These are phyloP conservation scores for Trichoderma sp. DNA, from an alignment of 2,329 filamentous ascomycete species.

Conservation along the genomic window DNA sequence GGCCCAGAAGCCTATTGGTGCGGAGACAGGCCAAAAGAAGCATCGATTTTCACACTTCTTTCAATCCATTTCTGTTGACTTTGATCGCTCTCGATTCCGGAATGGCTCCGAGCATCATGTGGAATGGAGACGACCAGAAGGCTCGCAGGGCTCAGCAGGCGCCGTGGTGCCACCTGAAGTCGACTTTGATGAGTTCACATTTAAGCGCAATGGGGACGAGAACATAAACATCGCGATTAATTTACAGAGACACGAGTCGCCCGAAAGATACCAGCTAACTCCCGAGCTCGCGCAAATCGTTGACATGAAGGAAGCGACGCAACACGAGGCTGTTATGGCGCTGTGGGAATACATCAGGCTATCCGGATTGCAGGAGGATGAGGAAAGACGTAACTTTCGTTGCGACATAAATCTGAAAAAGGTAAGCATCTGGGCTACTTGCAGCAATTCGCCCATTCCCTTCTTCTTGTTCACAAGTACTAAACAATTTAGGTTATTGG, in stretches of 20 bases:
- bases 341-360: slow-evolving; percentile 93
- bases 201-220: slow-evolving; percentile 88
- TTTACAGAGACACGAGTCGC: slow-evolving; percentile 76
- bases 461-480: not conserved
- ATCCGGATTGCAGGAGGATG: slow-evolving; percentile 84
- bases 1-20: slow-evolving; percentile 34
- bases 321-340: slow-evolving; percentile 82
- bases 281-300: slow-evolving; percentile 77
- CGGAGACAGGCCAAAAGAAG: slow-evolving; percentile 40
- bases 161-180: slow-evolving; percentile 52
- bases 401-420: slow-evolving; percentile 80
- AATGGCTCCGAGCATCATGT: slow-evolving; percentile 57
- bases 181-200: slow-evolving; percentile 88
- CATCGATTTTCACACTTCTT: slow-evolving; percentile 75
- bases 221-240: slow-evolving; percentile 90
- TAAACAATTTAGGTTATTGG: slow-evolving; percentile 59
- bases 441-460: not conserved
- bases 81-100: slow-evolving; percentile 60
- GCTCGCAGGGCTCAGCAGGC: slow-evolving; percentile 46
- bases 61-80: slow-evolving; percentile 71
- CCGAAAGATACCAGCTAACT: slow-evolving; percentile 79
- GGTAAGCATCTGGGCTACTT: slow-evolving; percentile 47
- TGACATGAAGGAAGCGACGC: slow-evolving; percentile 81
- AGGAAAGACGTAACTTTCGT: slow-evolving; percentile 87
- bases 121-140: slow-evolving; percentile 82